These are phyloP conservation scores for Fusarium ambrosium DNA, from an alignment of 2,329 filamentous ascomycete genomes.

Conservation along the genomic window DNA sequence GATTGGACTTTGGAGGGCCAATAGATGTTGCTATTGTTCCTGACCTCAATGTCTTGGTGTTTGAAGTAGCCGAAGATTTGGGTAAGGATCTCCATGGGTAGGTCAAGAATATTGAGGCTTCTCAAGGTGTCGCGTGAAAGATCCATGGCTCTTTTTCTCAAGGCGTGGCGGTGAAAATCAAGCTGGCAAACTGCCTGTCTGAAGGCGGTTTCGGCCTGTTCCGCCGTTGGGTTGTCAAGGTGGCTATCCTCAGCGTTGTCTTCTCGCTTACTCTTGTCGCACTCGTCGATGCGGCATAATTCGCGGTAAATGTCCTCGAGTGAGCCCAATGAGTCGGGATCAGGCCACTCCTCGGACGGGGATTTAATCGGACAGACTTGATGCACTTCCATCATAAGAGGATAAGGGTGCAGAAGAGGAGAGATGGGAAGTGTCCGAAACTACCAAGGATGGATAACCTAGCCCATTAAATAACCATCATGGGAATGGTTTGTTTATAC, in stretches of 20 bases:
- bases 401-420: too few relatives aligned
- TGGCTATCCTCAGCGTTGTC: neutral
- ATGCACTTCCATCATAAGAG: neutral
- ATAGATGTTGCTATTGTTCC: neutral
- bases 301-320: neutral
- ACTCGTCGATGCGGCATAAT: neutral
- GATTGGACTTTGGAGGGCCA: neutral
- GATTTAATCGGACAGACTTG: neutral
- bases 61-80: neutral
- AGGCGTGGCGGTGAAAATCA: neutral
- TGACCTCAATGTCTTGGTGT: neutral
- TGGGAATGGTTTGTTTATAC: too few relatives aligned
- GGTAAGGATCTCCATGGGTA: neutral
- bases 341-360: neutral
- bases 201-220: too few relatives aligned
- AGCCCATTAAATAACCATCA: too few relatives aligned
- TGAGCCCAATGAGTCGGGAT: neutral
- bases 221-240: neutral
- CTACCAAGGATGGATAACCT: neutral
- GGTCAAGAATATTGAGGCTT: neutral
- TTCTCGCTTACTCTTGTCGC: too few relatives aligned
- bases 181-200: neutral
- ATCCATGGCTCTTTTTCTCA: neutral
- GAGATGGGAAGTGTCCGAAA: neutral
- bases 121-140: neutral